Evolutionary conservation across 805 yeast species (phyloP).

Genomic region (Danielia oregonensis): DNA sequence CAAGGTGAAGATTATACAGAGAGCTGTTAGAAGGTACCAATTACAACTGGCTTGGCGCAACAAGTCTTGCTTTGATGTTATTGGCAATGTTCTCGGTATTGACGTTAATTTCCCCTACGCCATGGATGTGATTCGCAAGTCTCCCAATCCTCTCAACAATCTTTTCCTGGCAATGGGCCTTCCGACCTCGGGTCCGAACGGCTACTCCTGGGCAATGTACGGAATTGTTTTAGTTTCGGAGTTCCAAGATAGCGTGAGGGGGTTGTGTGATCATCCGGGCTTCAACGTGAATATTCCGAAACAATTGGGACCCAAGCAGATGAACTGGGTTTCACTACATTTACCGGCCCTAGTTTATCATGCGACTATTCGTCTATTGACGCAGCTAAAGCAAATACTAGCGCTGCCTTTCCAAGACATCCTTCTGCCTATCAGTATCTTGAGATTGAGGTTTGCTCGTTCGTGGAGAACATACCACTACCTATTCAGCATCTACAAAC

Average conservation of each 20-base stretch:
- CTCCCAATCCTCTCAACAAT: background rate
- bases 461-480: constrained; percentile 16
- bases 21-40: background rate
- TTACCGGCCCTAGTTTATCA: constrained; percentile 21
- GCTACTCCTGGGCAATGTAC: constrained; percentile 16
- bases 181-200: background rate
- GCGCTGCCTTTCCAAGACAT: background rate
- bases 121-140: background rate
- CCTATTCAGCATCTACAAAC: constrained; percentile 17
- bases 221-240: constrained; percentile 20
- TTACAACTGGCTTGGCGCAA: background rate
- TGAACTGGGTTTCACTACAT: constrained; percentile 6
- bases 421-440: background rate
- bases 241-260: constrained; percentile 12
- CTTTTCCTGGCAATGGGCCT: background rate
- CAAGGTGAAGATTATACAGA: background rate
- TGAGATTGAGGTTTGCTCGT: constrained; percentile 4
- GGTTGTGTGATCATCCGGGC: constrained; percentile 18
- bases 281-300: constrained; percentile 17
- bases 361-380: constrained; percentile 10
- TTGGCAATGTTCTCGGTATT: background rate
- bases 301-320: background rate
- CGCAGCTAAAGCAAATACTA: constrained; percentile 6
- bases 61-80: background rate
- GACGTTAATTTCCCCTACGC: background rate